Evolutionary conservation across 352 stramenopile species (phyloP).

Genomic region (Phytophthora colocasiae): DNA sequence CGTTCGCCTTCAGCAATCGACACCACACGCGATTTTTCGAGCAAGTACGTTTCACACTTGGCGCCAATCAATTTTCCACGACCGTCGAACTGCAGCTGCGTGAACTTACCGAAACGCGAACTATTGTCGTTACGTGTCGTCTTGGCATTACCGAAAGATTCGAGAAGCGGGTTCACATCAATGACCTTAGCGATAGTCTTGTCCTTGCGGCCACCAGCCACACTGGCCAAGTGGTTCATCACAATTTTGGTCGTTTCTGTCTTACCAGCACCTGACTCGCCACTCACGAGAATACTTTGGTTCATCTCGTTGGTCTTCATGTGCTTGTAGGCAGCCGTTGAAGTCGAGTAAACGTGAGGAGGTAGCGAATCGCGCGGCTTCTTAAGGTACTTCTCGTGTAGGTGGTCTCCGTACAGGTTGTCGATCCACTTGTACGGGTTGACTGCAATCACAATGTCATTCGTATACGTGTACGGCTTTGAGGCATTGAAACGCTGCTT

Average conservation of each 20-base stretch:
- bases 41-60: conserved; percentile 94
- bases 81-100: conserved; percentile 88
- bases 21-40: conserved; percentile 97
- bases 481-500: conserved; percentile 90
- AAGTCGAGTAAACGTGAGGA: conserved; percentile 90
- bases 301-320: conserved; percentile 81
- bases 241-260: conserved; percentile 98
- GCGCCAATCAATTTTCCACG: conserved; percentile 83
- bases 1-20: conserved; percentile 95
- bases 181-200: conserved; percentile 93
- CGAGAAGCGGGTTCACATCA: conserved; percentile 92
- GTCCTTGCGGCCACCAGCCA: conserved; percentile 85
- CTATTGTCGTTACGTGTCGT: conserved; percentile 95
- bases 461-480: conserved; percentile 98
- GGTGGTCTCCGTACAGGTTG: conserved; percentile 90
- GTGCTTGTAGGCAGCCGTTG: conserved; percentile 87
- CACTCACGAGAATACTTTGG: conserved; percentile 90
- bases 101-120: conserved; percentile 92
- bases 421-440: conserved; percentile 98
- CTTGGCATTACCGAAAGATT: conserved; percentile 96
- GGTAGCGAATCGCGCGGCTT: conserved; percentile 71
- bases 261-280: conserved; percentile 92
- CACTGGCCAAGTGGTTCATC: conserved; percentile 89
- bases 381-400: conserved; percentile 85
- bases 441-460: conserved; percentile 98